These are phyloP conservation scores for Pterocarpus macrocarpus DNA, from an alignment of 306 rosid species.

Conservation along the genomic window DNA sequence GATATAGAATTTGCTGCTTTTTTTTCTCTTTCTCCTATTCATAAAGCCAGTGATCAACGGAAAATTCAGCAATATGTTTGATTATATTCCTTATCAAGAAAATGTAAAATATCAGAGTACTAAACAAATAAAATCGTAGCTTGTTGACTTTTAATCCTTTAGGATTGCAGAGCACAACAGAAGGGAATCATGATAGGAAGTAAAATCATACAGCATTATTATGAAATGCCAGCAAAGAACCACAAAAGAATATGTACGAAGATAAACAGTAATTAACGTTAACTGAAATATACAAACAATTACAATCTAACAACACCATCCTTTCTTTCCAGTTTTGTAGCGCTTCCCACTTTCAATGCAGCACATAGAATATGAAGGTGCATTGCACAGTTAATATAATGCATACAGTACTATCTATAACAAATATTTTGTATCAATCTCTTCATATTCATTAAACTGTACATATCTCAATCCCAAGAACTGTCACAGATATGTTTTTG, in stretches of 20 bases:
- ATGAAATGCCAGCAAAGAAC: slow-evolving; percentile 10
- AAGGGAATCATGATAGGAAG: neutral
- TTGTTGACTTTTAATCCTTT: slow-evolving; percentile 1
- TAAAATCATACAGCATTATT: neutral
- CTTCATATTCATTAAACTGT: slow-evolving; percentile 13
- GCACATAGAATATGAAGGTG: neutral
- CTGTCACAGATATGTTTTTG: slow-evolving; percentile 25
- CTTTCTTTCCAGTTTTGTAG: neutral
- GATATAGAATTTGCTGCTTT: neutral
- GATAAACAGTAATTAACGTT: slow-evolving; percentile 12
- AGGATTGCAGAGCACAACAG: slow-evolving; percentile 9
- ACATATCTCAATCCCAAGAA: slow-evolving; percentile 36
- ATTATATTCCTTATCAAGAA: slow-evolving; percentile 36
- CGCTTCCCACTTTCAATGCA: slow-evolving; percentile 22
- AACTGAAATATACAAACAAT: neutral
- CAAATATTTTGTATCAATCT: slow-evolving; percentile 14
- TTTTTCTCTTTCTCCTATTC: neutral
- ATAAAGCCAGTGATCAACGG: slow-evolving; percentile 21
- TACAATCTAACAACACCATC: neutral
- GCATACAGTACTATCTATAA: slow-evolving; percentile 2
- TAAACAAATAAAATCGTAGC: slow-evolving; percentile 8
- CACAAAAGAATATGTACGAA: neutral
- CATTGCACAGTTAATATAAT: neutral
- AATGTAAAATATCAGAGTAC: neutral
- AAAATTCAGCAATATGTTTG: slow-evolving; percentile 13